Evolutionary conservation across 1,284 basidiomycete genomes (phyloP), one percentile per base, ranked within the genome.

Genomic region (Trichosporon ovoides): DNA sequence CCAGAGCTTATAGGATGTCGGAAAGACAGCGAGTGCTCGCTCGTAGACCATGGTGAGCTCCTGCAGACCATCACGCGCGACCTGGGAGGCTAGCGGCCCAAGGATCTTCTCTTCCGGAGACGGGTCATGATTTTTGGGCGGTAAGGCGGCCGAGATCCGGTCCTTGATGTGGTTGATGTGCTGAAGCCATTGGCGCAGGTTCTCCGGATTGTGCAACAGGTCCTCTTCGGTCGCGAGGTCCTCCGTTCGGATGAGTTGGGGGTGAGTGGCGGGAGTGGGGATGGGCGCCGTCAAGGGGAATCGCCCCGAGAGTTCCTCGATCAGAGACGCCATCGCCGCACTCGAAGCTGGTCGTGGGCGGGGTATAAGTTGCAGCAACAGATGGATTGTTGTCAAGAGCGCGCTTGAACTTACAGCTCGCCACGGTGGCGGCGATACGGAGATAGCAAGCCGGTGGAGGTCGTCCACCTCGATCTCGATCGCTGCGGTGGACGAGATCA

Each of bases 191-290:
- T 88, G 85, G 33, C 90, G 85, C 74, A 94, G 89, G 58, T 94
- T 96, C 59, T 84, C 83, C 3, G 91, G 89, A 77, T 98, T 97
- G 62, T 91, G 85, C 34, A 94, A 81, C 16, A 98, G 83, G 77
- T 98, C 95, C 77, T 98, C 93, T 79, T 98, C 96, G 43, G 91
- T 85, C 61, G 87, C 83, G 35, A 97, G 76, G 76, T 98, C 93
- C 53, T 84, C 81, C 33, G 85, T 77, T 3, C 86, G 82, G 65
- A 98, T 82, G 54, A 98, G 82, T 58, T 86, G 81, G 14, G 87
- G 82, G 69, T 93, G 85, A 2, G 85, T 88, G 50, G 83, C 79
- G 10, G 93, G 92, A 9, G 83, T 87, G 12, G 95, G 95, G 52
- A 87, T 80, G 10, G 95, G 93, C 53, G 83, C 82, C 5, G 93